phyloP scores from a whole-genome alignment of 371 early-diverging fungal genomes.

The Rhizopus stolonifer region DNA sequence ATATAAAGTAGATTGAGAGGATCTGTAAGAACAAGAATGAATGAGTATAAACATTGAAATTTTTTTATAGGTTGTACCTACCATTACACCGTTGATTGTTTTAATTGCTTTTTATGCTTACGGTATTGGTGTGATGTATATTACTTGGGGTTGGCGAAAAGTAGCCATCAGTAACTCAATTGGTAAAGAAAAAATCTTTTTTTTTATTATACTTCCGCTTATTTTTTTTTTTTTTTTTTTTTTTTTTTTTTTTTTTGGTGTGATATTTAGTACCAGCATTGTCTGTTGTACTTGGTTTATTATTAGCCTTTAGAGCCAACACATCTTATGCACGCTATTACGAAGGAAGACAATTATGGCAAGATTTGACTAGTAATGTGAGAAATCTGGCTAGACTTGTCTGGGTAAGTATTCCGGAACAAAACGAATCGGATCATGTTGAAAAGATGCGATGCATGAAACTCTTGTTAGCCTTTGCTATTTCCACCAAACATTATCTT shows the following conservation, averaged over 20 bases:
- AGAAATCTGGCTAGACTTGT: constrained; percentile 64
- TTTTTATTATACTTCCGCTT: neutral
- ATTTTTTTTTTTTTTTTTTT: too few relatives aligned
- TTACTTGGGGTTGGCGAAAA: constrained; percentile 25
- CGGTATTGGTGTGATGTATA: constrained; percentile 29
- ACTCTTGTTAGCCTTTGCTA: constrained; percentile 67
- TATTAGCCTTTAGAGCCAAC: constrained; percentile 79
- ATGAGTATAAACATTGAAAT: neutral
- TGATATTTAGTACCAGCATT: constrained; percentile 49
- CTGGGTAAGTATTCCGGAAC: constrained; percentile 62
- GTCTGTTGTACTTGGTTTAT: constrained; percentile 66
- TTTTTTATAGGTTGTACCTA: constrained; percentile 31
- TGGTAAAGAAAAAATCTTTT: constrained; percentile 15
- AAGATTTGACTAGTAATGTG: constrained; percentile 52
- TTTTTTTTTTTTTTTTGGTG: too few relatives aligned
- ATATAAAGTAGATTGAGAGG: constrained; percentile 26
- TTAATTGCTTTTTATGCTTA: constrained; percentile 32
- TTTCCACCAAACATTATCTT: constrained; percentile 71
- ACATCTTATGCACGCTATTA: constrained; percentile 78
- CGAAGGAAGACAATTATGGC: constrained; percentile 73
- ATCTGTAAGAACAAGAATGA: constrained; percentile 24
- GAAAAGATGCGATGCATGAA: constrained; percentile 76
- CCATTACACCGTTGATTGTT: constrained; percentile 31
- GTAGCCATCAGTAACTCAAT: constrained; percentile 41
- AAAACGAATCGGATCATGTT: constrained; percentile 45